Evolutionary conservation across 108 stramenopile species (phyloP).

Genomic region (Cyclotella sp.): DNA sequence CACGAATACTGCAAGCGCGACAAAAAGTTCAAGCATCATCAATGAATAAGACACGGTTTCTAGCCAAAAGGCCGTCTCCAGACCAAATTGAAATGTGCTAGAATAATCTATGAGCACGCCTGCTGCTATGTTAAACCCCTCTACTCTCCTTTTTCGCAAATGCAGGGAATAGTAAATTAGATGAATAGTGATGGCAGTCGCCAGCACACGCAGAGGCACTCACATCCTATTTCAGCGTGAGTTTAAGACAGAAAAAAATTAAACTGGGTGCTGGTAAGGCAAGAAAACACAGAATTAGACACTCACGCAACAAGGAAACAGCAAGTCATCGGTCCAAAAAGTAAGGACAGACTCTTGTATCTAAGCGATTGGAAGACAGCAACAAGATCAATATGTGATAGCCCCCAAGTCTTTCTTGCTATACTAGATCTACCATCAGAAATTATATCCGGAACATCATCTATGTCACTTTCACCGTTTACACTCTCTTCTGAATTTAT

Average conservation of each 20-base stretch:
- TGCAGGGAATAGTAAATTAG: neutral
- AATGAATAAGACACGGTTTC: slow-evolving; percentile 53
- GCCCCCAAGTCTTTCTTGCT: slow-evolving; percentile 9
- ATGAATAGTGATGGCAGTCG: too few species aligned
- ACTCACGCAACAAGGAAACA: slow-evolving; percentile 13
- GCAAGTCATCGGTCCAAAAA: slow-evolving; percentile 48
- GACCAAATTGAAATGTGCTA: slow-evolving; percentile 24
- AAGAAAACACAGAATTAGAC: too few species aligned
- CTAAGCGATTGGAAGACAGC: slow-evolving; percentile 23
- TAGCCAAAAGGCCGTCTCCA: slow-evolving; percentile 57
- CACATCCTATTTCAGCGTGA: slow-evolving; percentile 15
- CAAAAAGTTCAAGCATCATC: slow-evolving; percentile 55
- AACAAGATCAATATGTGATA: slow-evolving; percentile 21
- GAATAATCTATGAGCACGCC: slow-evolving; percentile 27
- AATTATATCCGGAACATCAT: slow-evolving; percentile 47
- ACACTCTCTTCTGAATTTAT: slow-evolving; percentile 27
- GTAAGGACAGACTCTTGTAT: slow-evolving; percentile 37
- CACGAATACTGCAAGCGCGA: slow-evolving; percentile 25
- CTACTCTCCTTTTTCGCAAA: slow-evolving; percentile 43
- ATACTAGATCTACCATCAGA: neutral
- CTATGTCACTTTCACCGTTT: slow-evolving; percentile 46
- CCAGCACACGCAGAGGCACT: neutral
- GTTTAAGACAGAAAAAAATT: neutral
- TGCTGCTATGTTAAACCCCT: slow-evolving; percentile 35
- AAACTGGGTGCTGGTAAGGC: neutral